Evolutionary conservation across 2,329 filamentous ascomycete genomes (phyloP).

Genomic region (Neonectria punicea): DNA sequence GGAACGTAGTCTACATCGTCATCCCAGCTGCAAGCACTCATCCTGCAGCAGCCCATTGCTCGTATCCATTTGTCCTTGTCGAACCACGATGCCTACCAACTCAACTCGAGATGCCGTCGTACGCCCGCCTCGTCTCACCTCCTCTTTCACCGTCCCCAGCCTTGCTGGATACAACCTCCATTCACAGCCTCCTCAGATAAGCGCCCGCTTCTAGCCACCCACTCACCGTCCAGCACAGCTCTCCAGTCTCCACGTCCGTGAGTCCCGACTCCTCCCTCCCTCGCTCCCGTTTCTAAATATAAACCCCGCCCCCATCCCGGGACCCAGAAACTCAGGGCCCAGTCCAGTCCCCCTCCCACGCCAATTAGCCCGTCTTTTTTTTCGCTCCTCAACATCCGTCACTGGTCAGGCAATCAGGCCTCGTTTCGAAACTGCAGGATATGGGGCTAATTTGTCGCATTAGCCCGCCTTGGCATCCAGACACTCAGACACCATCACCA

Average conservation of each 20-base stretch:
- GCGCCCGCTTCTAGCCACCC: slow-evolving; percentile 5
- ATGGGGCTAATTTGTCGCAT: slow-evolving; percentile 40
- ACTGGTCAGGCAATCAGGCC: slow-evolving; percentile 10
- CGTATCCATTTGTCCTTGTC: slow-evolving; percentile 16
- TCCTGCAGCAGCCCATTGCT: slow-evolving; percentile 17
- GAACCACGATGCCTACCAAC: not conserved
- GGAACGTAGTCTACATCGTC: not conserved
- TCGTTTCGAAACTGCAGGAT: slow-evolving; percentile 27
- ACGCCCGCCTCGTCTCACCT: not conserved
- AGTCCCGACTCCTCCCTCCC: not conserved
- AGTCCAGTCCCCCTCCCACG: slow-evolving; percentile 1
- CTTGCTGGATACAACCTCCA: slow-evolving; percentile 11
- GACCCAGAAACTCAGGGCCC: slow-evolving; percentile 1
- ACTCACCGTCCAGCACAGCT: not conserved
- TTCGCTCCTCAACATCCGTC: not conserved
- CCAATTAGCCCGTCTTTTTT: slow-evolving; percentile 36
- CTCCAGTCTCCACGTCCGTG: not conserved
- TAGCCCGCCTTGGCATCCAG: slow-evolving; percentile 25
- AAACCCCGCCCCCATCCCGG: slow-evolving; percentile 14
- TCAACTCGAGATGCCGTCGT: not conserved
- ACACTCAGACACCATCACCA: slow-evolving; percentile 12
- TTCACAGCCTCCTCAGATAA: slow-evolving; percentile 19
- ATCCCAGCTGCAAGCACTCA: slow-evolving; percentile 22
- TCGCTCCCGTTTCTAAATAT: slow-evolving; percentile 29
- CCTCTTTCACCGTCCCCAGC: not conserved